Evolutionary conservation across 441 rosid genomes (phyloP).

Genomic region (Euphorbia corollata): DNA sequence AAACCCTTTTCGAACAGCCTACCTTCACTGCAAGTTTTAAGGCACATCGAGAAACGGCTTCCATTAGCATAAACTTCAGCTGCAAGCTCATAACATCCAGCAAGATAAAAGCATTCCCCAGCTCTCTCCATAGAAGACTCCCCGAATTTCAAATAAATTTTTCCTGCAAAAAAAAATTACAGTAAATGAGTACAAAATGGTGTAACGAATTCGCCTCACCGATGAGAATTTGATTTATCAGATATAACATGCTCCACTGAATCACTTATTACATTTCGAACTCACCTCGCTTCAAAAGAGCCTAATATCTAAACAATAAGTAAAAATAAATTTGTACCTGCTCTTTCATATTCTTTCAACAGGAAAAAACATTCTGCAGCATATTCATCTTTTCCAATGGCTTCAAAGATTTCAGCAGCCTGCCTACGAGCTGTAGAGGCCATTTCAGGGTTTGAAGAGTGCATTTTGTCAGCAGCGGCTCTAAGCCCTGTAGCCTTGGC

Average conservation of each 20-base stretch:
- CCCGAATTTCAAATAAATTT: slow-evolving; percentile 35
- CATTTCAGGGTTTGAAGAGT: slow-evolving; percentile 15
- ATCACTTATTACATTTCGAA: too few relatives aligned
- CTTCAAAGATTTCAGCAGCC: slow-evolving; percentile 2
- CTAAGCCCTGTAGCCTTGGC: slow-evolving; percentile 39
- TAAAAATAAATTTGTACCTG: slow-evolving; percentile 5
- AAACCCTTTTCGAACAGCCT: slow-evolving; percentile 37
- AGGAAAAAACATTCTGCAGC: slow-evolving; percentile 3
- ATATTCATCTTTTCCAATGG: neutral
- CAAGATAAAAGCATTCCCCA: slow-evolving; percentile 39
- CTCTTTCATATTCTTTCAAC: slow-evolving; percentile 4
- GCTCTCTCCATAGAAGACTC: slow-evolving; percentile 33
- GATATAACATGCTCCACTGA: too few relatives aligned
- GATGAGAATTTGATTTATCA: too few relatives aligned
- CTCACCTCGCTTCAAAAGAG: too few relatives aligned
- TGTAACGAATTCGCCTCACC: too few relatives aligned
- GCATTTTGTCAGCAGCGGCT: slow-evolving; percentile 37
- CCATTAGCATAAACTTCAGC: slow-evolving; percentile 40
- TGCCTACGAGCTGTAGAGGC: slow-evolving; percentile 29
- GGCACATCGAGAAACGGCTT: slow-evolving; percentile 26
- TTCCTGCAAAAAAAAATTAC: slow-evolving; percentile 27
- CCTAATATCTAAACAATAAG: too few relatives aligned
- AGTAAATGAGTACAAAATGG: neutral
- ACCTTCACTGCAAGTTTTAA: slow-evolving; percentile 34
- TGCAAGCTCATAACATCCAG: slow-evolving; percentile 32